Evolutionary conservation across 2,329 filamentous ascomycete genomes (phyloP).

Genomic region (Colletotrichum musicola): DNA sequence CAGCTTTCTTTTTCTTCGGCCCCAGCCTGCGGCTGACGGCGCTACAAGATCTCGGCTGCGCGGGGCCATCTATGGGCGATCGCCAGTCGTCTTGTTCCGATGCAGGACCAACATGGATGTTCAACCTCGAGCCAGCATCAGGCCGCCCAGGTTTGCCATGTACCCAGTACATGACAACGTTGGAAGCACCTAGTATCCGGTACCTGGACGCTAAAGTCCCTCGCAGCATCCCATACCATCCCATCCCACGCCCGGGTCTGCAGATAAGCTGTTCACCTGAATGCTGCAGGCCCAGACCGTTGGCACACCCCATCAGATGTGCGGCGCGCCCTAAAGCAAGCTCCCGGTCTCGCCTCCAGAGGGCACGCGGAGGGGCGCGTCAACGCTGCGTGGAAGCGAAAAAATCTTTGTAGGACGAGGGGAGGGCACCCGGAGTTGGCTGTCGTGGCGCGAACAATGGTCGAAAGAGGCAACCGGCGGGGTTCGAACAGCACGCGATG

Average conservation of each 20-base stretch:
- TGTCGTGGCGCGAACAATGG: neutral
- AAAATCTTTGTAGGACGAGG: neutral
- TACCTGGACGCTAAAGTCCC: slow-evolving; percentile 3
- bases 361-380: no score
- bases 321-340: neutral
- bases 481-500: neutral
- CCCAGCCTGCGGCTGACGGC: neutral
- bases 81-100: slow-evolving; percentile 31
- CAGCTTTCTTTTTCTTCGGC: neutral
- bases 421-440: neutral
- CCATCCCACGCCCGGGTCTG: slow-evolving; percentile 7
- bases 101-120: slow-evolving; percentile 23
- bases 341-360: slow-evolving; percentile 7
- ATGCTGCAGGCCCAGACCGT: neutral
- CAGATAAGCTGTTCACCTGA: slow-evolving; percentile 1
- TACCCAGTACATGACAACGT: slow-evolving; percentile 16
- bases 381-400: no score
- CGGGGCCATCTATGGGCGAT: slow-evolving; percentile 9
- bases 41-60: slow-evolving; percentile 12
- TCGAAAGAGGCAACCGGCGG: slow-evolving; percentile 6
- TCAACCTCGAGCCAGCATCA: neutral
- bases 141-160: neutral
- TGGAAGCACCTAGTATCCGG: neutral
- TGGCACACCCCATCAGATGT: neutral
- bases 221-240: neutral